Evolutionary conservation across 176 grass and related monocot genomes (phyloP).

Genomic region (Cenchrus americanus): DNA sequence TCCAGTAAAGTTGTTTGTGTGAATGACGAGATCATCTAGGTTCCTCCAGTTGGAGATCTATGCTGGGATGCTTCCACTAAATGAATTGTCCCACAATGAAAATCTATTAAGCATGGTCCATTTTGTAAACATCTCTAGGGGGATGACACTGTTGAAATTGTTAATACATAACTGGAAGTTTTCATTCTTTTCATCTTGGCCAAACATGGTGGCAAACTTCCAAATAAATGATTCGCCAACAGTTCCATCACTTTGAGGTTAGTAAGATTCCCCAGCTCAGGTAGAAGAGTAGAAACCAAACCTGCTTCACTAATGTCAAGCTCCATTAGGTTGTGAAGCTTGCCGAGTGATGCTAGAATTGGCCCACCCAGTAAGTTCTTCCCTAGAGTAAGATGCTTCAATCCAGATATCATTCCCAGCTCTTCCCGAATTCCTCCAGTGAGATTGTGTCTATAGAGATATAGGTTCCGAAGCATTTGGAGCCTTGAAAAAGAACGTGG

Average conservation of each 20-base stretch:
- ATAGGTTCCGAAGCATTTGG: neutral
- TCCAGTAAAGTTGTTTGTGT: no score
- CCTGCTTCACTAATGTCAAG: no score
- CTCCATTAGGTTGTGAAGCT: neutral
- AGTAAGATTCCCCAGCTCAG: no score
- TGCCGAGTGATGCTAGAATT: neutral
- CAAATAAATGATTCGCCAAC: no score
- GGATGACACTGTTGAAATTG: neutral
- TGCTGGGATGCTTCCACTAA: constrained; percentile 37
- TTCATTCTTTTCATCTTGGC: no score
- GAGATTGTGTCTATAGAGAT: neutral
- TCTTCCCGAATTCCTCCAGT: no score
- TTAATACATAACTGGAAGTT: neutral
- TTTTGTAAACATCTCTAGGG: neutral
- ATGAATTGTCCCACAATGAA: neutral
- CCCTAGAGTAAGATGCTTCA: neutral
- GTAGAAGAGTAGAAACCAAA: no score
- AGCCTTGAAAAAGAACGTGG: neutral
- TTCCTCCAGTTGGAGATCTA: no score
- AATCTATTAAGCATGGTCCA: neutral
- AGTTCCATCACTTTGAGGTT: no score
- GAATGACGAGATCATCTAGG: no score
- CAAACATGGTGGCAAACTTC: no score
- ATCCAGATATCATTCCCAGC: neutral
- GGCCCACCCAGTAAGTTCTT: neutral